A percentile compares a stretch with the other conserved stretches of the same genome.
These are phyloP conservation scores for Xylaria longipes DNA, from an alignment of 495 filamentous ascomycete genomes.

Conservation along the genomic window DNA sequence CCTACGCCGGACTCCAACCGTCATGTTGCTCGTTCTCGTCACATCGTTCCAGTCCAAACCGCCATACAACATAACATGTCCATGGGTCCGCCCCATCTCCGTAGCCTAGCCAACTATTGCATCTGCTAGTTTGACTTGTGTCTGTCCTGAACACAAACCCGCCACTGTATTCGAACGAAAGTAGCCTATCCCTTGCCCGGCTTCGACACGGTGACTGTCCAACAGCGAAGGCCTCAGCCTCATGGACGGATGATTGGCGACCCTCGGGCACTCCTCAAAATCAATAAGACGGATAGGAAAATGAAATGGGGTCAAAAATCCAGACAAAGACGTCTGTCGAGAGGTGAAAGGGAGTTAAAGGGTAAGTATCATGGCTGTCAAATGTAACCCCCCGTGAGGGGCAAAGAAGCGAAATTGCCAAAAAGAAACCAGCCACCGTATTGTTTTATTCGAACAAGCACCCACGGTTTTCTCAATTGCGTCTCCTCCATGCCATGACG, in stretches of 20 bases:
- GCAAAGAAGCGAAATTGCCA: slow-evolving; percentile 9
- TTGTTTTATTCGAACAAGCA: slow-evolving; percentile 2
- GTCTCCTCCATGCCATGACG: neutral
- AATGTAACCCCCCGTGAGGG: slow-evolving; percentile 1
- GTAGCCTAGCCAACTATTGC: neutral
- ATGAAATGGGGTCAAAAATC: neutral
- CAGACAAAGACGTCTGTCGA: neutral
- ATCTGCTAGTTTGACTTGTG: neutral
- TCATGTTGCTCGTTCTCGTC: slow-evolving; percentile 22
- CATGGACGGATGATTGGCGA: neutral
- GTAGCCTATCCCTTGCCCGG: neutral
- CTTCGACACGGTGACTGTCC: neutral
- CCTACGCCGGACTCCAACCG: slow-evolving; percentile 20
- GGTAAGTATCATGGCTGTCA: neutral
- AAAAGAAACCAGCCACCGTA: neutral
- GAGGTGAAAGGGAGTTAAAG: neutral
- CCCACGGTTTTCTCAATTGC: neutral
- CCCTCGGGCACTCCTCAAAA: neutral
- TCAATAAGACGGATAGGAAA: neutral
- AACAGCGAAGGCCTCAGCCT: neutral
- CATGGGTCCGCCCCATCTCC: neutral
- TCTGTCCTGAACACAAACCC: neutral
- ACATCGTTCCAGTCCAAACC: slow-evolving; percentile 16
- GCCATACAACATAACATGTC: slow-evolving; percentile 11
- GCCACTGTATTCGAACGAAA: neutral